phyloP scores from a whole-genome alignment of 1,284 basidiomycete species.

The Cystobasidium slooffiae region DNA sequence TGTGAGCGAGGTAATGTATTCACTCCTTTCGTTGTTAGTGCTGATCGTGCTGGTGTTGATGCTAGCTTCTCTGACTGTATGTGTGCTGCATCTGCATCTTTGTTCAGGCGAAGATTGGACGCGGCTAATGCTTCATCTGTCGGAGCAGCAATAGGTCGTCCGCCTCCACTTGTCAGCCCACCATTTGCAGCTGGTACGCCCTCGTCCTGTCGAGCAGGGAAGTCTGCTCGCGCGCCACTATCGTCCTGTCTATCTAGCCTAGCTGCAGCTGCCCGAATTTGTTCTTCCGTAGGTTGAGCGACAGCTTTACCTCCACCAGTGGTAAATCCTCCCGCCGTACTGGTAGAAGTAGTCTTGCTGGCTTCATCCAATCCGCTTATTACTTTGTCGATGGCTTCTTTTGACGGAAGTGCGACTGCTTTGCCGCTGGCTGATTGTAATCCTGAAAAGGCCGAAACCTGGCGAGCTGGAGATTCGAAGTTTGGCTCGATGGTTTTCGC shows the following conservation, averaged over 20 bases:
- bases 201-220: not conserved
- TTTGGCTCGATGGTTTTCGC: not conserved
- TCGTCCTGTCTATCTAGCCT: not conserved
- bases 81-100: not conserved
- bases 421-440: conserved; percentile 22
- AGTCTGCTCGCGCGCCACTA: not conserved
- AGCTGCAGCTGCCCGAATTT: not conserved
- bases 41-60: conserved; percentile 16
- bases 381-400: conserved; percentile 4
- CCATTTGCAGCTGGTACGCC: not conserved
- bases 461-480: not conserved
- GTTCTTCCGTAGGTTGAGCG: conserved; percentile 19
- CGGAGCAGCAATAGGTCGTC: conserved; percentile 13
- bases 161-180: conserved; percentile 9
- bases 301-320: conserved; percentile 34
- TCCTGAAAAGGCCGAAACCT: not conserved
- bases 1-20: conserved; percentile 15
- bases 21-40: not conserved
- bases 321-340: conserved; percentile 21
- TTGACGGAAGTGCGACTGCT: conserved; percentile 19
- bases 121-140: not conserved
- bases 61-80: not conserved
- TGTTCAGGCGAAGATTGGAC: not conserved
- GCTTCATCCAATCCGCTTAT: not conserved
- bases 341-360: not conserved